These are phyloP conservation scores for Lanmaoa pseudosensibilis DNA, from an alignment of 768 basidiomycete species.

Conservation along the genomic window DNA sequence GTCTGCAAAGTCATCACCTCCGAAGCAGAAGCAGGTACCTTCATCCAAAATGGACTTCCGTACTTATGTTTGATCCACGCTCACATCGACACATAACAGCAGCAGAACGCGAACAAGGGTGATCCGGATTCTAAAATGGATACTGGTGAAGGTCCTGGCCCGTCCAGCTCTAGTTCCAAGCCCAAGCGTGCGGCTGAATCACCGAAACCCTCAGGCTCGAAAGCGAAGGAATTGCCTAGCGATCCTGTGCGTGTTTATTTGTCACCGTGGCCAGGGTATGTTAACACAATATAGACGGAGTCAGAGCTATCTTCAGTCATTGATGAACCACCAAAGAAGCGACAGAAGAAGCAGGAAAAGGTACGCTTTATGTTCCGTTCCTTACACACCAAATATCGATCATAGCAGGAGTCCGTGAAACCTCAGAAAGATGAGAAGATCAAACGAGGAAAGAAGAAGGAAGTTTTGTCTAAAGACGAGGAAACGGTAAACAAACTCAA, in stretches of 20 bases:
- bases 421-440: constrained; percentile 28
- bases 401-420: constrained; percentile 21
- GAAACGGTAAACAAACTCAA: constrained; percentile 75
- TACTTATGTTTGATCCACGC: not conserved
- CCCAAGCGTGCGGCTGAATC: not conserved
- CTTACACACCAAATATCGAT: not conserved
- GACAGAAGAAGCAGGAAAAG: constrained; percentile 41
- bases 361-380: constrained; percentile 15
- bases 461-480: constrained; percentile 55
- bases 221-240: constrained; percentile 1
- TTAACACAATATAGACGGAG: constrained; percentile 19
- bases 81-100: not conserved
- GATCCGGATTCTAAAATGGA: constrained; percentile 16
- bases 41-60: not conserved
- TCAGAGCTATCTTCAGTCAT: constrained; percentile 61
- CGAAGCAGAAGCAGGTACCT: constrained; percentile 15
- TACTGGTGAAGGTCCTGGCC: constrained; percentile 1
- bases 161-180: constrained; percentile 12
- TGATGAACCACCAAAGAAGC: constrained; percentile 55
- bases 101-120: constrained; percentile 1
- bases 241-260: constrained; percentile 22
- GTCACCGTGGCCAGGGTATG: constrained; percentile 21
- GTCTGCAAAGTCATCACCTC: constrained; percentile 2
- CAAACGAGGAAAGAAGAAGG: constrained; percentile 35
- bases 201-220: constrained; percentile 3